phyloP scores from a whole-genome alignment of 305 asterid species.

The Fraxinus floribunda region DNA sequence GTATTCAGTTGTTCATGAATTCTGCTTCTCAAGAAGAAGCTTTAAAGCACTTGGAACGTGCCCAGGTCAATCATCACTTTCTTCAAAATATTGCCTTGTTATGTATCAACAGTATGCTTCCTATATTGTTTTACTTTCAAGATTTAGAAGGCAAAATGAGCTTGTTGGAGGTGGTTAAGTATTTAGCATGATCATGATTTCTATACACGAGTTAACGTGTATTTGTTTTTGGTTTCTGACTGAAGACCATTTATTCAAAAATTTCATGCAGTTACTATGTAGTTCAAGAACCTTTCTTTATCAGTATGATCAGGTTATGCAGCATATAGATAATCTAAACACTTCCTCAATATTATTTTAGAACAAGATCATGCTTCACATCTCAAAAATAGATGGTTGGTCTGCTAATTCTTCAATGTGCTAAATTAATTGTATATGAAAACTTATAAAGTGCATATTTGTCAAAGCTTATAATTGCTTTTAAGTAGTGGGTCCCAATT shows the following conservation, averaged over 20 bases:
- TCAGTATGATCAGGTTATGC: not conserved
- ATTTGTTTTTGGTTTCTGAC: not conserved
- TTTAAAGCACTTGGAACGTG: slow-evolving; percentile 79
- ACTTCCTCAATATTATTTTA: not conserved
- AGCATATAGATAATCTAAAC: not conserved
- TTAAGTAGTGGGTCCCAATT: not conserved
- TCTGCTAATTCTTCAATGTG: not conserved
- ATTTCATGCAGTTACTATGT: not conserved
- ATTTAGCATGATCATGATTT: not conserved
- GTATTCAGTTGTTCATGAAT: slow-evolving; percentile 92
- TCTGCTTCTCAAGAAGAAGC: slow-evolving; percentile 94
- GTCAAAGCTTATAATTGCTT: not conserved
- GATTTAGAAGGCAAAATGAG: slow-evolving; percentile 16
- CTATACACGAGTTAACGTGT: not conserved
- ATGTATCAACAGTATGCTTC: slow-evolving; percentile 8
- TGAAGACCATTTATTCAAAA: not conserved
- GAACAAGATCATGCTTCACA: not conserved
- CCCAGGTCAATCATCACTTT: slow-evolving; percentile 49
- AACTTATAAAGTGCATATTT: not conserved
- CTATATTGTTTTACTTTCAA: slow-evolving; percentile 15
- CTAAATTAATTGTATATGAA: not conserved
- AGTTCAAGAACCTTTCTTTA: not conserved
- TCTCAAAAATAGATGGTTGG: not conserved
- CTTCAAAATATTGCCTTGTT: slow-evolving; percentile 9
- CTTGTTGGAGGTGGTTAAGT: not conserved